Evolutionary conservation across 1,284 basidiomycete genomes (phyloP), one percentile per base, ranked within the genome.

Genomic region (Butyriboletus appendiculatus): DNA sequence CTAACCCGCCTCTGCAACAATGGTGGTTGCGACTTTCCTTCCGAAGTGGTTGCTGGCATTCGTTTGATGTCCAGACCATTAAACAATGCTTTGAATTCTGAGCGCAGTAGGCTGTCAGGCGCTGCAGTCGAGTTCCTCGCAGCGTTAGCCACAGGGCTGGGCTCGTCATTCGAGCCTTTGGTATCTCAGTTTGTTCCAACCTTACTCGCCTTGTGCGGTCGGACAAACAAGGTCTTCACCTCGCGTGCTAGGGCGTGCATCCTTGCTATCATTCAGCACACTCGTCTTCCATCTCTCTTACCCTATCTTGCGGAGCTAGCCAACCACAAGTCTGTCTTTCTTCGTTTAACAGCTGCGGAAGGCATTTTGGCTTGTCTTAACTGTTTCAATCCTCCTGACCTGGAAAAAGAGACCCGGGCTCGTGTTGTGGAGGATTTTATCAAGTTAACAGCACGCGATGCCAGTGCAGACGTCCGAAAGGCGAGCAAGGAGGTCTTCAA

Each of bases 211-310:
- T 74, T 93, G 28, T 90, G 89, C 56, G 78, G 81, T 35, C 82
- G 90, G n/a, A 80, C 91, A 14, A 94, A 90, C 77, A 94, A 92
- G 70, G 83, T 94, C 48, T 85, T 91, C 66, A 73, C 86, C 57
- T 78, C 77, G 42, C 83, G 91, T 30, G 84, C 89, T 6, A 81
- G 78, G 56, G 66, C 77, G 1, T 85, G 83, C 62, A 78, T 93
- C 30, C 66, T 79, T 32, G 66, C 75, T 33, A 79, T 93, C 56
- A 79, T 93, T 52, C 81, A 88, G 55, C 73, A 82, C 46, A 89
- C 90, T 0, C 87, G 87, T 57, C 78, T 88, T n/a, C 81, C 88
- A 7, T 68, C 78, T 7, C 78, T 93, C 51, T 71, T 94, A 11
- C 75, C 85, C 0, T 81, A 84, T 64, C 76, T 94, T 18, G 68